Evolutionary conservation across 2,329 filamentous ascomycete genomes (phyloP), one percentile per base, ranked within the genome.

Genomic region (Xylaria arbuscula): DNA sequence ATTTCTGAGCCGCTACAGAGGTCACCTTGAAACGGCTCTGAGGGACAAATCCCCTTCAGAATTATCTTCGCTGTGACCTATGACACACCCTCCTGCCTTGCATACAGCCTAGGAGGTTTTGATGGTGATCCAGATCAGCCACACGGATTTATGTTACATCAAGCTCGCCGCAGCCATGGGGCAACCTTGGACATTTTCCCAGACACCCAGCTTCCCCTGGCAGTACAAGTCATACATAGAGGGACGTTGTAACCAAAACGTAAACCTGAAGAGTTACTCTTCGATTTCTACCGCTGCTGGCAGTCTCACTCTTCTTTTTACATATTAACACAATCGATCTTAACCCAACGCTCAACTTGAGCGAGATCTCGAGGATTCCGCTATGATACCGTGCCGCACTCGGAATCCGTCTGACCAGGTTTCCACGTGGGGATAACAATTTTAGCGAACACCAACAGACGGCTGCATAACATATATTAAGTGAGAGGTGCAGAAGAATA

Each of bases 1-100:
- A 28, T 28, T 28, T 5, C 51, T 53, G 48, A 62, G 34, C 55
- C 48, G 24, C 32, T 36, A 38, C n/a, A 19, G n/a, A 60, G 24
- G 40, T 61, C 51, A 34, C 61, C 64, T 70, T 70, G 60, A 69
- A 69, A 70, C 66, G 34, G 47, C 19, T 63, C 40, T 38, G 63
- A 59, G 38, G 55, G 56, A 51, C 36, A 55, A 61, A 51, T 42
- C 54, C 48, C 10, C 32, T 50, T 62, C 57, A 10, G 22, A 10
- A 58, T 10, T 42, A 59, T 28, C n/a, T 54, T 55, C 42, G 32
- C 24, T 66, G 34, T 53, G 28, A 9, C 62, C 36, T n/a, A 47
- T 66, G 47, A 56, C 28, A 24, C 58, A 54, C 11, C 59, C 38
- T 45, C 61, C 24, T 64, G 48, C 53, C 62, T 64, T 64, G 47